Conservation (phyloP, 768 basidiomycete genomes). For the Mycena indigotica region DNA sequence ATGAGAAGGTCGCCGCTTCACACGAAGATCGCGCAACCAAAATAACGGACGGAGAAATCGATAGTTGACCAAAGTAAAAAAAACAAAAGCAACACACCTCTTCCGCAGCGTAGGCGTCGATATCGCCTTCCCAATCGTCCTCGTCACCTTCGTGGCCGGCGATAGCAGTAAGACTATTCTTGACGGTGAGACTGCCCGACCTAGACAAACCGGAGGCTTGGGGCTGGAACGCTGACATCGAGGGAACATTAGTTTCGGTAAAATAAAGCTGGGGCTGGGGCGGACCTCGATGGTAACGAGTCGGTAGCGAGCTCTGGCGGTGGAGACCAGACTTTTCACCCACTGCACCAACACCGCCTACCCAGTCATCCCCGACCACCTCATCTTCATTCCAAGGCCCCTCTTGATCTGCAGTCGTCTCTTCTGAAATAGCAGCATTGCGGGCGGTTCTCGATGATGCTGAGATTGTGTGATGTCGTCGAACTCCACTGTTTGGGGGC, state of each 20-base stretch:
- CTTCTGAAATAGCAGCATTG: slow-evolving; percentile 67
- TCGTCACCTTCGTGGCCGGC: slow-evolving; percentile 87
- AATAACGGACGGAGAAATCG: no score
- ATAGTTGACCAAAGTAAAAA: no score
- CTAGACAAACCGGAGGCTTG: slow-evolving; percentile 43
- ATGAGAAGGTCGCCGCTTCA: not conserved
- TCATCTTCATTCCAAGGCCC: slow-evolving; percentile 75
- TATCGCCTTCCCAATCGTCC: slow-evolving; percentile 80
- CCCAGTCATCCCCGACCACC: slow-evolving; percentile 78
- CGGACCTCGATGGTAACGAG: slow-evolving; percentile 76
- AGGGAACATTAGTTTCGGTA: slow-evolving; percentile 18
- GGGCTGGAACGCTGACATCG: slow-evolving; percentile 51
- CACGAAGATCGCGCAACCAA: slow-evolving; percentile 12
- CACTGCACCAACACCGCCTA: slow-evolving; percentile 78
- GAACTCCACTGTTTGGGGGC: slow-evolving; percentile 53
- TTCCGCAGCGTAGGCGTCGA: slow-evolving; percentile 61
- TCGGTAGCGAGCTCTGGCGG: slow-evolving; percentile 79
- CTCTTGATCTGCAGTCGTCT: slow-evolving; percentile 55
- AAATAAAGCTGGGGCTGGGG: slow-evolving; percentile 12
- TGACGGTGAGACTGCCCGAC: slow-evolving; percentile 61
- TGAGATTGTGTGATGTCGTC: slow-evolving; percentile 84
- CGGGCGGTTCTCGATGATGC: slow-evolving; percentile 69
- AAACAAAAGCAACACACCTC: slow-evolving; percentile 54
- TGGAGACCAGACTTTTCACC: slow-evolving; percentile 82
- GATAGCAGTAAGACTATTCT: slow-evolving; percentile 85